Evolutionary conservation across 75 land plant genomes (phyloP).

Genomic region (Sequoiadendron giganteum): DNA sequence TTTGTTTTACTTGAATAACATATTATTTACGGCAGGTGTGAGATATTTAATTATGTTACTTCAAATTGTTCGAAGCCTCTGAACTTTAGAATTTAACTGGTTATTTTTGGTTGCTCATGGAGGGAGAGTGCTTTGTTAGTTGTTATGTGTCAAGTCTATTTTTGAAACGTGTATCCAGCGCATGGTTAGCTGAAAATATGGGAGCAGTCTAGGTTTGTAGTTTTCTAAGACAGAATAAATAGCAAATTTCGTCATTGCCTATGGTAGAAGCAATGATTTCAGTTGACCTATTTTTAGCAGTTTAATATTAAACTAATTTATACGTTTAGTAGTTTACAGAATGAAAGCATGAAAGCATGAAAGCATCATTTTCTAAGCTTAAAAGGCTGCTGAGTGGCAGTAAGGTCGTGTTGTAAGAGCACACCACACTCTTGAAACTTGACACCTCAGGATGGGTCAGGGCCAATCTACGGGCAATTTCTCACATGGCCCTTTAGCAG

Average conservation of each 20-base stretch:
- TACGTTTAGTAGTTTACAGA: neutral
- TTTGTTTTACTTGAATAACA: neutral
- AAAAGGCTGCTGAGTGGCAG: neutral
- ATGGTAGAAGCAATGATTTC: neutral
- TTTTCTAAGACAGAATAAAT: neutral
- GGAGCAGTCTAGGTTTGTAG: neutral
- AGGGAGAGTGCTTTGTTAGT: neutral
- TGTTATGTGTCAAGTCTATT: neutral
- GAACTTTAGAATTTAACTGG: neutral
- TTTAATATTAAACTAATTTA: neutral
- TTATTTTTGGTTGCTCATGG: neutral
- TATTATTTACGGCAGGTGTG: neutral
- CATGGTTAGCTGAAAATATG: neutral
- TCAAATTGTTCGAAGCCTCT: neutral
- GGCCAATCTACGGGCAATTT: neutral
- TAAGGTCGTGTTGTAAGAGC: too few species aligned
- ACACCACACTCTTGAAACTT: neutral
- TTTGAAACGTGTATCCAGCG: neutral
- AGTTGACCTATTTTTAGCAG: neutral
- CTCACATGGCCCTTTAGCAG: neutral
- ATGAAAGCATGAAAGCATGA: too few species aligned
- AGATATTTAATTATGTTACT: neutral
- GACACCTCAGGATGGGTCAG: too few species aligned
- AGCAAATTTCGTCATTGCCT: neutral
- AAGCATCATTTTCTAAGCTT: neutral